Evolutionary conservation across 2,329 filamentous ascomycete species (phyloP).

Genomic region (Aspergillus aculeatinus): DNA sequence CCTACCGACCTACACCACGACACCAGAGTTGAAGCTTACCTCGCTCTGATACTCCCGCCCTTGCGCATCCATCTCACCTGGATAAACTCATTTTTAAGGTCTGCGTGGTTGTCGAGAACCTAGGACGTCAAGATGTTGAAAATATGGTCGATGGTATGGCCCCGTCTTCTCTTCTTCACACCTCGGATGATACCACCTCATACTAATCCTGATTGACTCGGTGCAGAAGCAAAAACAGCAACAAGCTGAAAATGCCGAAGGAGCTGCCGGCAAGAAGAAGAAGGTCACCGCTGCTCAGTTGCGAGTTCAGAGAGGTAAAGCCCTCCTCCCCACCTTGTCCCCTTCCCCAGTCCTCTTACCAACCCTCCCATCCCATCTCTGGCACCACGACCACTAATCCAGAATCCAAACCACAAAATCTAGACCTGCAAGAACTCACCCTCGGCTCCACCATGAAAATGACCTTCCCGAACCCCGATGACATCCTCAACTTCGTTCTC

Average conservation of each 20-base stretch:
- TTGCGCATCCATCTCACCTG: background rate
- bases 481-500: slow-evolving; percentile 55
- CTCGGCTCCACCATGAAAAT: slow-evolving; percentile 58
- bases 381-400: background rate
- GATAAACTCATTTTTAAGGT: background rate
- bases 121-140: slow-evolving; percentile 75
- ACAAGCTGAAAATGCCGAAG: slow-evolving; percentile 90
- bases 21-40: no score
- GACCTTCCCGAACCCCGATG: slow-evolving; percentile 58
- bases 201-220: background rate
- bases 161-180: background rate
- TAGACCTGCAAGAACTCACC: slow-evolving; percentile 50
- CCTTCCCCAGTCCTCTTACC: background rate
- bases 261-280: slow-evolving; percentile 78
- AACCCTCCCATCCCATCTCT: no score
- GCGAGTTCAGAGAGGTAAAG: slow-evolving; percentile 87
- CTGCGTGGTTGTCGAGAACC: background rate
- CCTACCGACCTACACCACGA: no score
- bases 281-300: slow-evolving; percentile 96
- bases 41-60: no score
- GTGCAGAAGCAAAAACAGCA: slow-evolving; percentile 74
- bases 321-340: background rate
- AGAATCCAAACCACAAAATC: background rate
- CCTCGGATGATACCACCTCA: background rate
- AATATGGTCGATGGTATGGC: slow-evolving; percentile 94